These are phyloP conservation scores for Alnus rubra DNA, from an alignment of 306 rosid genomes.

Conservation along the genomic window DNA sequence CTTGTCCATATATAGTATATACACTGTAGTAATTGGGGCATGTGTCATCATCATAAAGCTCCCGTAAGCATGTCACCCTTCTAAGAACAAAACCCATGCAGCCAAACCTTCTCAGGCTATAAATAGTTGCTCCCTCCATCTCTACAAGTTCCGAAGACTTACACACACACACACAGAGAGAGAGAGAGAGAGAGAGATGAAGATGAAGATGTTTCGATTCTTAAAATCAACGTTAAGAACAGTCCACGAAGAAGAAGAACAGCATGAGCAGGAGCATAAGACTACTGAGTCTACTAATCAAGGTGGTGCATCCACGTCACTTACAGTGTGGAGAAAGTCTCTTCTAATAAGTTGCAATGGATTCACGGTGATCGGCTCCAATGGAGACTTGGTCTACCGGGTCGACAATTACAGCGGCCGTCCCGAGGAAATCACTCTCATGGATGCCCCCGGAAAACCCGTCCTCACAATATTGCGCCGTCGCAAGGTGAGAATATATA, in stretches of 20 bases:
- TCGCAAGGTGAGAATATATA: conserved; percentile 43
- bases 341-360: conserved; percentile 71
- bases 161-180: no score
- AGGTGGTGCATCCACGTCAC: conserved; percentile 29
- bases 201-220: conserved; percentile 40
- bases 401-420: conserved; percentile 70
- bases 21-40: no score
- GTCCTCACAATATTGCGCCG: conserved; percentile 62
- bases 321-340: conserved; percentile 87
- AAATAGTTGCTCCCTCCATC: conserved; percentile 7
- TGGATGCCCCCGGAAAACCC: conserved; percentile 77
- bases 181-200: neutral
- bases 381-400: conserved; percentile 70
- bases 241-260: conserved; percentile 49
- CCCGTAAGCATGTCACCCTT: conserved; percentile 10
- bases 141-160: no score
- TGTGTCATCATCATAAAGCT: neutral
- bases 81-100: conserved; percentile 5
- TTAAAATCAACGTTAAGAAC: conserved; percentile 56
- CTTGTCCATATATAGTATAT: no score
- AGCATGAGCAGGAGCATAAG: conserved; percentile 30
- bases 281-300: neutral
- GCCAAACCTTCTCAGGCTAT: neutral
- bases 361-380: conserved; percentile 75
- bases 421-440: conserved; percentile 69